phyloP scores from a whole-genome alignment of 352 stramenopile genomes.

The Phytopythium litorale region DNA sequence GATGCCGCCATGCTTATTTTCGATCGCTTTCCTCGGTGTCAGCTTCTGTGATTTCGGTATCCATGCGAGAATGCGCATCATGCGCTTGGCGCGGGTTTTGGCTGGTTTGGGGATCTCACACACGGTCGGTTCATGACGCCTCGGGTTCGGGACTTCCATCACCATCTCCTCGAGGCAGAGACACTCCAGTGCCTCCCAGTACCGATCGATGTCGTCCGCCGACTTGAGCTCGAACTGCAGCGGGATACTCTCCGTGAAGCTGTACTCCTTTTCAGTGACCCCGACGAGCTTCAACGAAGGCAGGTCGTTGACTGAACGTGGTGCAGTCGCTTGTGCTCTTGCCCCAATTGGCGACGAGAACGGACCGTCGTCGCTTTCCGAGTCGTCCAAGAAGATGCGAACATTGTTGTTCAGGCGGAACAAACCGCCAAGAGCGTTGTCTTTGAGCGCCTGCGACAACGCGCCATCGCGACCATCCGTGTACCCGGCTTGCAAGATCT shows the following conservation, averaged over 20 bases:
- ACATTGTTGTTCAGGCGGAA: constrained; percentile 51
- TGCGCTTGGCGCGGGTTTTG: constrained; percentile 56
- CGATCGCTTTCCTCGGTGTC: constrained; percentile 18
- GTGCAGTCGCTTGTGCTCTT: background rate
- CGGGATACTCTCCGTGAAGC: constrained; percentile 52
- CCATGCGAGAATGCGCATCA: constrained; percentile 68
- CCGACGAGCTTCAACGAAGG: constrained; percentile 47
- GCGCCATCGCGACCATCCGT: constrained; percentile 64
- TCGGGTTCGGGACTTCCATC: constrained; percentile 63
- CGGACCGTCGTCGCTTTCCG: constrained; percentile 8
- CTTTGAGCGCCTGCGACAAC: constrained; percentile 60
- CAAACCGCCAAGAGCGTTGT: constrained; percentile 66
- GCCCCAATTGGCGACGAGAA: constrained; percentile 7
- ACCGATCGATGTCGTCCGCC: constrained; percentile 42
- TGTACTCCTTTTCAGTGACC: constrained; percentile 67
- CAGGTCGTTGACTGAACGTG: constrained; percentile 23
- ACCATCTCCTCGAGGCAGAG: constrained; percentile 77
- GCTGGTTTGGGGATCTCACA: constrained; percentile 57
- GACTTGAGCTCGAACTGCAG: constrained; percentile 48
- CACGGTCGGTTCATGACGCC: constrained; percentile 47
- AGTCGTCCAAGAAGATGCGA: constrained; percentile 52
- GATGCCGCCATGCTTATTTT: constrained; percentile 44
- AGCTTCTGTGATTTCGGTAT: constrained; percentile 65
- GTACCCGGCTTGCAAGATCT: constrained; percentile 65
- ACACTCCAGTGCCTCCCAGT: constrained; percentile 80